Conservation (phyloP, 305 asterid species). For the Rubia tinctorum region DNA sequence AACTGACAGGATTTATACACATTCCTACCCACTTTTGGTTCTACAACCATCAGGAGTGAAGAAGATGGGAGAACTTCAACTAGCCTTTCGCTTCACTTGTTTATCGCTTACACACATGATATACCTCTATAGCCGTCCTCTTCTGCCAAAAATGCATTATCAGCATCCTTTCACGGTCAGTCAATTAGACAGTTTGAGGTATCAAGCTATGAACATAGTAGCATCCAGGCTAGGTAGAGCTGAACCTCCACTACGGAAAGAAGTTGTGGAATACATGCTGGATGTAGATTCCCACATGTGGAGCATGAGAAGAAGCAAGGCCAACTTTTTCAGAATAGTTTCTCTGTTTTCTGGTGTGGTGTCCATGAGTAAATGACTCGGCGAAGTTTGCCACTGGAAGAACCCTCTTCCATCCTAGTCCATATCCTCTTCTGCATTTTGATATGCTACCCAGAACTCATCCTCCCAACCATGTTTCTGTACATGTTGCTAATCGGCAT, state of each 20-base stretch:
- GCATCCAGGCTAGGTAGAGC: slow-evolving; percentile 51
- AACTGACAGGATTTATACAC: slow-evolving; percentile 40
- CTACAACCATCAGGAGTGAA: slow-evolving; percentile 51
- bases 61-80: slow-evolving; percentile 52
- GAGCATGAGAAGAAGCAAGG: slow-evolving; percentile 69
- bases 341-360: slow-evolving; percentile 36
- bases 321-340: slow-evolving; percentile 48
- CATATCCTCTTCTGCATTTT: slow-evolving; percentile 43
- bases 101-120: slow-evolving; percentile 40
- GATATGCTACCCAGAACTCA: slow-evolving; percentile 51
- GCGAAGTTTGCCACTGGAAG: slow-evolving; percentile 46
- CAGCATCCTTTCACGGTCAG: slow-evolving; percentile 45
- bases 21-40: slow-evolving; percentile 47
- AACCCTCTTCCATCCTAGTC: slow-evolving; percentile 47
- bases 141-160: slow-evolving; percentile 59
- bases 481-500: slow-evolving; percentile 52
- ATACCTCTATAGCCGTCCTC: slow-evolving; percentile 38
- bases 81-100: slow-evolving; percentile 45
- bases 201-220: slow-evolving; percentile 51
- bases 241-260: slow-evolving; percentile 55
- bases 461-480: slow-evolving; percentile 45
- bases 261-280: slow-evolving; percentile 57
- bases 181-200: slow-evolving; percentile 47
- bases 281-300: slow-evolving; percentile 64
- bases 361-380: slow-evolving; percentile 42